phyloP scores from a whole-genome alignment of 2,329 filamentous ascomycete genomes.

The Albifimbria verrucaria region DNA sequence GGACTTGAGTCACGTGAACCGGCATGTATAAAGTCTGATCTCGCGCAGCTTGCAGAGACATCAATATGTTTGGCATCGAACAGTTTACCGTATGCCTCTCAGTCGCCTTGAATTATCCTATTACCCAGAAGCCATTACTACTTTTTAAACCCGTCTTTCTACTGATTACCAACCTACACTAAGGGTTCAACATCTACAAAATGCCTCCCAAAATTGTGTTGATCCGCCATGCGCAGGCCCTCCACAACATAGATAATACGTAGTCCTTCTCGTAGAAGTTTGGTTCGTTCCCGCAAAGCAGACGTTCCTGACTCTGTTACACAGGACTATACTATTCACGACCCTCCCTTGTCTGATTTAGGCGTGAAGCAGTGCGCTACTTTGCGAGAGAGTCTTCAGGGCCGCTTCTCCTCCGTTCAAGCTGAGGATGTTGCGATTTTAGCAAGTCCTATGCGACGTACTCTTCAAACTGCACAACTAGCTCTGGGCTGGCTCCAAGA shows the following conservation, averaged over 20 bases:
- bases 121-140: too few relatives aligned
- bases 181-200: neutral
- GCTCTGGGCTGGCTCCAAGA: conserved; percentile 57
- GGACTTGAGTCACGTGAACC: too few relatives aligned
- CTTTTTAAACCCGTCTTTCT: too few relatives aligned
- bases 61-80: too few relatives aligned
- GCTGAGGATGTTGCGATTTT: conserved; percentile 48
- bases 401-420: conserved; percentile 26
- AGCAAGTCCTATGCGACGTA: conserved; percentile 63
- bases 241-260: conserved; percentile 53
- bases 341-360: conserved; percentile 48
- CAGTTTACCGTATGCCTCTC: too few relatives aligned
- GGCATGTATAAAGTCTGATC: too few relatives aligned
- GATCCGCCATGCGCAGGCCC: conserved; percentile 80
- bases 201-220: conserved; percentile 68
- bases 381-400: conserved; percentile 39
- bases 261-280: conserved; percentile 14
- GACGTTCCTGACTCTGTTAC: conserved; percentile 7
- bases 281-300: neutral
- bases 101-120: too few relatives aligned
- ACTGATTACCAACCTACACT: too few relatives aligned
- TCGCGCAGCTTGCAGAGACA: too few relatives aligned
- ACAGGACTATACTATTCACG: conserved; percentile 47
- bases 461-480: conserved; percentile 60
- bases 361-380: conserved; percentile 46